phyloP scores from a whole-genome alignment of 176 grass and related monocot genomes.

The Musa troglodytarum region DNA sequence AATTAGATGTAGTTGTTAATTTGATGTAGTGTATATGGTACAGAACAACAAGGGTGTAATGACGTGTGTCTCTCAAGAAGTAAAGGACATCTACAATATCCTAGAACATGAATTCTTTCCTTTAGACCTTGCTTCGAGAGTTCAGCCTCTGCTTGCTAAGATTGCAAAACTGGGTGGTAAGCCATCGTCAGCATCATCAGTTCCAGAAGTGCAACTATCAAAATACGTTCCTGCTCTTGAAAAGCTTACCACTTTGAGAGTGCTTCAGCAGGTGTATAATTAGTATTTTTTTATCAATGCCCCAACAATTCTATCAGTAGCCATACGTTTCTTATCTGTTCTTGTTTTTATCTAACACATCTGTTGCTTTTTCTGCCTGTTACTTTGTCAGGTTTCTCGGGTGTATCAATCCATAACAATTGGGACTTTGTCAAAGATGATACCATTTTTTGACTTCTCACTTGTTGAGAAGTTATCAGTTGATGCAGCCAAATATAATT shows the following conservation, averaged over 20 bases:
- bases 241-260: conserved; percentile 74
- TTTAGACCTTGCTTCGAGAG: conserved; percentile 67
- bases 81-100: conserved; percentile 89
- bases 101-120: conserved; percentile 80
- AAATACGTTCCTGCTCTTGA: conserved; percentile 68
- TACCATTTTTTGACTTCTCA: conserved; percentile 86
- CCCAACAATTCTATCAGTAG: too few species aligned
- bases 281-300: background rate
- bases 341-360: background rate
- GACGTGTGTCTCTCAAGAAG: conserved; percentile 92
- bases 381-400: conserved; percentile 49
- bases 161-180: conserved; percentile 86
- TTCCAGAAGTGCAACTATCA: conserved; percentile 74
- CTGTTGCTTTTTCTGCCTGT: background rate
- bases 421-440: conserved; percentile 77
- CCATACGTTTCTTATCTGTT: background rate
- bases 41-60: conserved; percentile 81
- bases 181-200: conserved; percentile 73
- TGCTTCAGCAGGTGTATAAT: conserved; percentile 74
- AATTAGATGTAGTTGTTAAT: background rate
- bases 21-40: background rate
- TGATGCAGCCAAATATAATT: conserved; percentile 88
- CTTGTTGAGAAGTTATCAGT: conserved; percentile 84
- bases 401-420: conserved; percentile 96
- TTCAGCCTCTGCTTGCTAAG: conserved; percentile 70